Conservation (phyloP, 108 stramenopile genomes). For the Cyclotella baltica region DNA sequence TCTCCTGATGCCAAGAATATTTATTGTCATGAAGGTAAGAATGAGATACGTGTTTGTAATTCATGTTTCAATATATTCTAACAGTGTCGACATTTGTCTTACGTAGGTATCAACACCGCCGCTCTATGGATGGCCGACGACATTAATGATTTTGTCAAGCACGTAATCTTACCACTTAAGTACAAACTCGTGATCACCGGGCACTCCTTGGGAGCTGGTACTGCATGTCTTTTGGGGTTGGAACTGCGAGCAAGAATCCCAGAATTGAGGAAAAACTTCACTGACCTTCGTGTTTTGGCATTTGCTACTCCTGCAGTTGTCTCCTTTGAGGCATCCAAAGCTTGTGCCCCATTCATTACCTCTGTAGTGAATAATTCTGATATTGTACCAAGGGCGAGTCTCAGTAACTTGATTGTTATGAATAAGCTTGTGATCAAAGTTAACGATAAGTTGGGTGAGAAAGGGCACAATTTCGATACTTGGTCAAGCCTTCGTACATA, state of each 20-base stretch:
- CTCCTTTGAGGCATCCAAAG: slow-evolving; percentile 41
- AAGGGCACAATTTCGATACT: slow-evolving; percentile 39
- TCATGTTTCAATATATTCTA: no score
- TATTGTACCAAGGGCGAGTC: slow-evolving; percentile 54
- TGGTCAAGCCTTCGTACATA: slow-evolving; percentile 21
- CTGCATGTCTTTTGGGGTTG: slow-evolving; percentile 53
- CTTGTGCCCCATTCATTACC: slow-evolving; percentile 55
- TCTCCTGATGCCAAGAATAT: slow-evolving; percentile 31
- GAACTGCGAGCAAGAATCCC: slow-evolving; percentile 54
- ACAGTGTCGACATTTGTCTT: no score
- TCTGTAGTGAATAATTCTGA: slow-evolving; percentile 74
- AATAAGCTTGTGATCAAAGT: slow-evolving; percentile 44
- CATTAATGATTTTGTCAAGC: slow-evolving; percentile 45
- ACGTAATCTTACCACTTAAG: slow-evolving; percentile 52
- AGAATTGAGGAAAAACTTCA: slow-evolving; percentile 6
- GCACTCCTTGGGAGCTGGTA: slow-evolving; percentile 64
- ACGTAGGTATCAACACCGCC: slow-evolving; percentile 55
- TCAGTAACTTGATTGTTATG: slow-evolving; percentile 41
- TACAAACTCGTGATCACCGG: slow-evolving; percentile 59
- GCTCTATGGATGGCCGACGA: slow-evolving; percentile 50
- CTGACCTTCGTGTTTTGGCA: slow-evolving; percentile 49
- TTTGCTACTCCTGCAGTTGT: slow-evolving; percentile 72
- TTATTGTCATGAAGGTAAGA: slow-evolving; percentile 63
- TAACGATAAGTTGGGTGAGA: slow-evolving; percentile 37
- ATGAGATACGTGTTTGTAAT: no score